Evolutionary conservation across 192 early-diverging fungal genomes (phyloP), one percentile per base, ranked within the genome.

Genomic region (Coemansia furcata): DNA sequence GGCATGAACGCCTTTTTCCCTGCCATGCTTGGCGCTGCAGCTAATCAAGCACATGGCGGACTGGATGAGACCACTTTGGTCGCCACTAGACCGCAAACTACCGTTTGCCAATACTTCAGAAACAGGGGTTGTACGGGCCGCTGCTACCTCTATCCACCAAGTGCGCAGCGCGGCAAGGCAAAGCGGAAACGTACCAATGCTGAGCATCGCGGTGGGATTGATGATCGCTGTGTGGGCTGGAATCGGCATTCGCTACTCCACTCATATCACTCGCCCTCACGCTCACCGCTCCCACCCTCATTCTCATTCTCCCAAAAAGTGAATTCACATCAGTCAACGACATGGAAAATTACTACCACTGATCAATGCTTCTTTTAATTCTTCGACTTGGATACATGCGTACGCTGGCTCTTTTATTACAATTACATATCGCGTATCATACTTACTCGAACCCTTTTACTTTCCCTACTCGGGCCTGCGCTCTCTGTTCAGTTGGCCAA

Each of bases 1-100:
- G 55, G 26, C 50, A 30, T 30, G 50, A 19, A 4, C 44, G n/a
- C 9, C 44, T 15, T 54, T 54, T 14, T 11, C n/a, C 11, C 50
- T 30, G 50, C 50, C 29, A 11, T 54, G 29, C 50, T 30, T 54
- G 44, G 6, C 26, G 52, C 33, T 36, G 30, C 55, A 37, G 55
- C 55, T 58, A 58, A 58, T 58, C 55, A 58, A 58, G 30, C 35
- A 33, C 55, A 36, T 37, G 55, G 23, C 55, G 17, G 55, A 17
- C 55, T 30, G 50, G 50, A n/a, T 30, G 14, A n/a, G 50, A 54
- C 50, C 50, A 30, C 6, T 30, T 8, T 32, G 50, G 26, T 14
- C 14, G 26, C 29, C 5, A 8, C 2, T 54, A 32, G 50, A 4
- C 50, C 50, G 7, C 11, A 3, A 8, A 54, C 12, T n/a, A 4